Percentiles rank a stretch among this genome's conserved stretches.
phyloP scores from a whole-genome alignment of 345 rosid species.

The Brassica napus region DNA sequence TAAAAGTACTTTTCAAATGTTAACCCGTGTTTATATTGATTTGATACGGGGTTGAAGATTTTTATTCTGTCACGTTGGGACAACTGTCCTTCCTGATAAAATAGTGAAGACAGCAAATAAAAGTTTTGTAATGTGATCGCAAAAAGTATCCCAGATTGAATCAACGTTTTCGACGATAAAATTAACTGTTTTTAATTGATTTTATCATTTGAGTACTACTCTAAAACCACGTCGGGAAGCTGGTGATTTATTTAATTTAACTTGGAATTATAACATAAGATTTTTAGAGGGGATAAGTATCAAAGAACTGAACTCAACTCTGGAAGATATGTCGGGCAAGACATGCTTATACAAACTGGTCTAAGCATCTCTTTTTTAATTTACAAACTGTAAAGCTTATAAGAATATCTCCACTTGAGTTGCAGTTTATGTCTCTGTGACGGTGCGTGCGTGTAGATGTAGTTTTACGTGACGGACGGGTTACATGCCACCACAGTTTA shows the following conservation, averaged over 20 bases:
- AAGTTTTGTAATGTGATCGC: constrained; percentile 11
- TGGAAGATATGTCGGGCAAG: neutral
- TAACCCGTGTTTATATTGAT: constrained; percentile 19
- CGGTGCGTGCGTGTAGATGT: neutral
- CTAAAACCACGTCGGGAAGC: neutral
- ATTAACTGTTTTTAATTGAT: neutral
- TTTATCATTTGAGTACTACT: neutral
- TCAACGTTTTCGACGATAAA: neutral
- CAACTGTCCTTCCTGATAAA: constrained; percentile 27
- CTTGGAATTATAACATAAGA: neutral
- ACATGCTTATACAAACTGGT: neutral
- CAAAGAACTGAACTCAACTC: neutral
- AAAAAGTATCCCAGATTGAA: constrained; percentile 21
- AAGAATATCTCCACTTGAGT: constrained; percentile 12
- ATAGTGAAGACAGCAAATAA: constrained; percentile 22
- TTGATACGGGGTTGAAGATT: constrained; percentile 22
- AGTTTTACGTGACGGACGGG: neutral
- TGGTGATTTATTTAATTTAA: neutral
- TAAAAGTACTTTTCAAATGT: constrained; percentile 20
- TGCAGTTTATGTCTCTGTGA: neutral
- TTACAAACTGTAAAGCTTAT: constrained; percentile 33
- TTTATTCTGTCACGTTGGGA: constrained; percentile 33
- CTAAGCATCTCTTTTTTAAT: neutral
- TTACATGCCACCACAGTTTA: constrained; percentile 6
- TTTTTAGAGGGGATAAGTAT: neutral